Conservation (phyloP, 208 protist species). For the Lotmaria passim region DNA sequence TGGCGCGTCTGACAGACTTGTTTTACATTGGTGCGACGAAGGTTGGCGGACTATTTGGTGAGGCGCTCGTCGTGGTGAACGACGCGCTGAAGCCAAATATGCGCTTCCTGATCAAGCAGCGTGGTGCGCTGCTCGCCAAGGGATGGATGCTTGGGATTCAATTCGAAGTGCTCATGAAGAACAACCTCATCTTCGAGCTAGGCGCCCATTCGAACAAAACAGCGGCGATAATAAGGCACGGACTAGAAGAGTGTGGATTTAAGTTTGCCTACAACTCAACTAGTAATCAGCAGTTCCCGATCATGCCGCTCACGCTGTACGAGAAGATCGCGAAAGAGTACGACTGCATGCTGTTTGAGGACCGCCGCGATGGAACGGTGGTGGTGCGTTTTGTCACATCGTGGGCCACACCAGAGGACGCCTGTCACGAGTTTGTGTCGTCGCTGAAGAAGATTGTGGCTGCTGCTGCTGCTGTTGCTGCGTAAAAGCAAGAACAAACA, state of each 20-base stretch:
- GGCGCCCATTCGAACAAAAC: slow-evolving; percentile 50
- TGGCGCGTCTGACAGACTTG: slow-evolving; percentile 46
- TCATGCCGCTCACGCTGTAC: slow-evolving; percentile 25
- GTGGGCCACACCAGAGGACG: slow-evolving; percentile 49
- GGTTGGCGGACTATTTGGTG: slow-evolving; percentile 47
- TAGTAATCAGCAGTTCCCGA: slow-evolving; percentile 51
- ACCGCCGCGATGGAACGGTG: slow-evolving; percentile 17
- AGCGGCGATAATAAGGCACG: slow-evolving; percentile 37
- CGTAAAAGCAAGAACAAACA: too few relatives aligned
- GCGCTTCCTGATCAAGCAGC: slow-evolving; percentile 56
- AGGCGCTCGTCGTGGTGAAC: slow-evolving; percentile 48
- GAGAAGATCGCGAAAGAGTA: slow-evolving; percentile 28
- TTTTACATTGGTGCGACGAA: slow-evolving; percentile 69
- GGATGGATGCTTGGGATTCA: slow-evolving; percentile 61
- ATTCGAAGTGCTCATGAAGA: slow-evolving; percentile 51
- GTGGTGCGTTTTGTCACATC: slow-evolving; percentile 49
- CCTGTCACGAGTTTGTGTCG: slow-evolving; percentile 50
- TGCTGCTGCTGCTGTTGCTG: background rate
- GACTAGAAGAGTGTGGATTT: slow-evolving; percentile 45
- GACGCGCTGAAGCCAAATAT: slow-evolving; percentile 37
- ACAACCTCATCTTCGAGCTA: slow-evolving; percentile 41
- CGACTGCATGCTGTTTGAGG: slow-evolving; percentile 12
- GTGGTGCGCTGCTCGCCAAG: slow-evolving; percentile 56
- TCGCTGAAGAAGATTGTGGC: slow-evolving; percentile 30
- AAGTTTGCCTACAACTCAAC: slow-evolving; percentile 24